Percentiles rank a stretch among this genome's conserved stretches.
phyloP scores from a whole-genome alignment of 768 basidiomycete species.

The Naematelia encephala region DNA sequence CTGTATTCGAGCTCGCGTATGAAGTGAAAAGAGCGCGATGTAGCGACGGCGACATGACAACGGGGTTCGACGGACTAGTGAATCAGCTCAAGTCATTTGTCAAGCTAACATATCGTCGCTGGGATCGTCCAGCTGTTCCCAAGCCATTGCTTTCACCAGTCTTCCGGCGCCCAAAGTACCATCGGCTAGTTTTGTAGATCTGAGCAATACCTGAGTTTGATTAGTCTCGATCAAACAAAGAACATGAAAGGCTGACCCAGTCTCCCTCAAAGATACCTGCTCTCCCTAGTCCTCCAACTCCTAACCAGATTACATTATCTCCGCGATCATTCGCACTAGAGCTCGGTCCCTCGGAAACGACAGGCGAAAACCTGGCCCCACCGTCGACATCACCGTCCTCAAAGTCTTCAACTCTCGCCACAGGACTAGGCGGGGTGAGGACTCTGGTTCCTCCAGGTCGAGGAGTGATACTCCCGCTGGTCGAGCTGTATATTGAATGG shows the following conservation, averaged over 20 bases:
- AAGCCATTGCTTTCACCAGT: slow-evolving; percentile 40
- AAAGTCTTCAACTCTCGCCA: slow-evolving; percentile 13
- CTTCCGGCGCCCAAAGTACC: slow-evolving; percentile 8
- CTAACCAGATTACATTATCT: slow-evolving; percentile 43
- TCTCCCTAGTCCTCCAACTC: slow-evolving; percentile 42
- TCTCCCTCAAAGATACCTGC: slow-evolving; percentile 49
- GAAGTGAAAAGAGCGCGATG: slow-evolving; percentile 29
- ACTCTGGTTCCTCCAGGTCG: slow-evolving; percentile 22
- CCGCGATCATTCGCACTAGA: not conserved
- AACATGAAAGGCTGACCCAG: slow-evolving; percentile 38
- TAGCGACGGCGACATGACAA: slow-evolving; percentile 38
- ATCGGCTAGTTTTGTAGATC: not conserved
- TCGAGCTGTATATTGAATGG: slow-evolving; percentile 16
- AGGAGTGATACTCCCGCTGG: slow-evolving; percentile 39
- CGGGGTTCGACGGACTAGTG: slow-evolving; percentile 34
- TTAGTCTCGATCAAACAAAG: not conserved
- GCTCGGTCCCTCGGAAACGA: slow-evolving; percentile 12
- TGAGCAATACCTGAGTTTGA: slow-evolving; percentile 14
- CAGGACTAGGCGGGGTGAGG: slow-evolving; percentile 11
- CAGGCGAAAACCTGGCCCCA: slow-evolving; percentile 19
- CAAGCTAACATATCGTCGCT: not conserved
- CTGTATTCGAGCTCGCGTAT: not conserved
- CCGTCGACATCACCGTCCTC: not conserved
- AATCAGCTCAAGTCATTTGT: not conserved
- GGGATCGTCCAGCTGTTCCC: slow-evolving; percentile 32